Base-by-base conservation (phyloP, 2,329 filamentous ascomycete species). In the Akanthomyces lecanii region DNA sequence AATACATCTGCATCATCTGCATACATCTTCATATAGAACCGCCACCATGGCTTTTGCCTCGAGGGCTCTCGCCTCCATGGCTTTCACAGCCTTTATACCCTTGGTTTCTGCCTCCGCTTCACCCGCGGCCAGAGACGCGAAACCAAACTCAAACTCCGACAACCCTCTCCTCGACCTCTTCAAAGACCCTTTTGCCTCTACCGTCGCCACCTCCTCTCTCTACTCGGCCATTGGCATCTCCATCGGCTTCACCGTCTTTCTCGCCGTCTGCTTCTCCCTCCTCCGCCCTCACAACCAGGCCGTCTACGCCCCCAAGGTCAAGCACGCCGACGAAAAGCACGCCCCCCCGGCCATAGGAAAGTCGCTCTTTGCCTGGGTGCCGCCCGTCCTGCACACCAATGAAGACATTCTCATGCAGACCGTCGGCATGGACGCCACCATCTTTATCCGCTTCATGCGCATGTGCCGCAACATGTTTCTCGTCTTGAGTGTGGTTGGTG, bases 391-490 rank as follows among this genome's bases (percentile, higher is more conserved):
- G 76, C 85, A 82, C 65, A 94, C 90, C 16, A 88, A 85, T 64
- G 95, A 99, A 78, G 79, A 86, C 62, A 83, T 90, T 16, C 76
- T 97, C 65, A 82, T 97, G 28, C 83, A 89, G n/a, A 87, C 89
- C 69, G 88, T 97, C 45, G 95, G 95, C 56, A 81, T 99, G 79
- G 95, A 99, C 76, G 95, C 93, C 10, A 89, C 90, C 10, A 79
- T 99, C 54, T 98, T 99, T 74, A 80, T 99, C 67, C 88, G 94
- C 59, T 93, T 97, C 71, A 85, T 88, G 56, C 84, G 88, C 68
- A 98, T 99, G 95, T 91, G 91, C 72, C 88, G 95, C 65, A 95
- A 97, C 73, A 90, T 98, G 66, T 97, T 98, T 72, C 72, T 90
- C 33, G 77, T 85, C 8, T 77, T 97, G 62, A 84, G 87, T 33